A percentile compares a stretch with the other conserved stretches of the same genome.
Conservation (phyloP, 2,329 filamentous ascomycete genomes). For the Apiospora rasikravindrae region DNA sequence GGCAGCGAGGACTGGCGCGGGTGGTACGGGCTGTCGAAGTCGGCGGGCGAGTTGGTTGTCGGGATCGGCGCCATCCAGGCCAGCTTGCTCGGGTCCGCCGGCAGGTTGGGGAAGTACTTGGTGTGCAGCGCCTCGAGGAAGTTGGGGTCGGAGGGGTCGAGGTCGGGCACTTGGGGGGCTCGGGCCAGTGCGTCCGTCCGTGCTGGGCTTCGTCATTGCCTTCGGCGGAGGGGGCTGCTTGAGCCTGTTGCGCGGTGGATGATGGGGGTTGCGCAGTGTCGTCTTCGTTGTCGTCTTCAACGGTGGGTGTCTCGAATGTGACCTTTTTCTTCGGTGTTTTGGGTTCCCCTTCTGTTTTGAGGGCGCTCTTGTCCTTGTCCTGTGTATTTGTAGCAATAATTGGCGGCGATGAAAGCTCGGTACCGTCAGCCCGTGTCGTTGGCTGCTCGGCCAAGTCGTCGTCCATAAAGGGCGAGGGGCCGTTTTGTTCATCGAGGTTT, state of each 20-base stretch:
- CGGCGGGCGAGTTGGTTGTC: conserved; percentile 66
- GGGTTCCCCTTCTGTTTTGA: background rate
- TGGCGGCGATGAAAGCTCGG: conserved; percentile 10
- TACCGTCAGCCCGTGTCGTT: conserved; percentile 41
- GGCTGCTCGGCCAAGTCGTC: conserved; percentile 14
- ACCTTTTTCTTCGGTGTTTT: conserved; percentile 17
- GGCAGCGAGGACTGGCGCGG: conserved; percentile 75
- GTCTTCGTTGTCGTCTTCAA: background rate
- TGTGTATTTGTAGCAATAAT: conserved; percentile 38
- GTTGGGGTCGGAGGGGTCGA: conserved; percentile 81
- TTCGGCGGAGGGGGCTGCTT: conserved; percentile 25
- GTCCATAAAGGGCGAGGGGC: conserved; percentile 48
- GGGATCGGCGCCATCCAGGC: conserved; percentile 86
- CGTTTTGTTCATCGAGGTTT: conserved; percentile 69
- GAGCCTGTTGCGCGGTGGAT: background rate
- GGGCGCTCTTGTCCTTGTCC: conserved; percentile 21
- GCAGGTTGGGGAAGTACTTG: conserved; percentile 91
- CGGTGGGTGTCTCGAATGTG: conserved; percentile 3
- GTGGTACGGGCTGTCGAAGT: conserved; percentile 79
- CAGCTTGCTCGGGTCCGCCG: conserved; percentile 82
- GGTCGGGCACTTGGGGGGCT: conserved; percentile 63
- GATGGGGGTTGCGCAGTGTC: background rate
- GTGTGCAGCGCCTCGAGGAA: conserved; percentile 85
- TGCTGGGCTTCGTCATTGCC: conserved; percentile 38
- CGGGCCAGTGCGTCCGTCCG: conserved; percentile 64